Conservation (phyloP, 1,284 basidiomycete genomes). For the Salmacisia buchloeana region DNA sequence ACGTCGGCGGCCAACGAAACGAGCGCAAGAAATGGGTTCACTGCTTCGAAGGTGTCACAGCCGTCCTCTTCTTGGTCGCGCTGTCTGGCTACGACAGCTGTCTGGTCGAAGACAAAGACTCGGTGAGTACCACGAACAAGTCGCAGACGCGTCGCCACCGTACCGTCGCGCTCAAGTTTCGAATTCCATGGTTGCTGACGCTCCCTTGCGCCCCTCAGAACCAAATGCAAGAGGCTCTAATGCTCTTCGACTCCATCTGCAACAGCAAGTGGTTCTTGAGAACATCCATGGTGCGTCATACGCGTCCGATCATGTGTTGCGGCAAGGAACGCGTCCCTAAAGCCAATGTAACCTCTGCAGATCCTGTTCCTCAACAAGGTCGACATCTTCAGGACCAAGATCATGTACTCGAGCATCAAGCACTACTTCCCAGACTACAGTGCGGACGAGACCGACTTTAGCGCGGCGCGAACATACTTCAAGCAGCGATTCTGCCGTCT, state of each 20-base stretch:
- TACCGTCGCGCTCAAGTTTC: conserved; percentile 3
- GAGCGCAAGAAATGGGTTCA: conserved; percentile 68
- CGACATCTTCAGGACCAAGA: conserved; percentile 79
- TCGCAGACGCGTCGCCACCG: no score
- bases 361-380: conserved; percentile 62
- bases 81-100: conserved; percentile 86
- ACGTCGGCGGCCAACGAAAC: conserved; percentile 83
- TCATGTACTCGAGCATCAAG: conserved; percentile 72
- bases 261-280: conserved; percentile 90
- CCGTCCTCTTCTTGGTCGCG: conserved; percentile 78
- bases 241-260: conserved; percentile 92
- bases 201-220: conserved; percentile 57
- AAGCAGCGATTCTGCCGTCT: conserved; percentile 74
- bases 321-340: no score
- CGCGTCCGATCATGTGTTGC: conserved; percentile 6
- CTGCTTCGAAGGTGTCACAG: conserved; percentile 59
- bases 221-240: conserved; percentile 93
- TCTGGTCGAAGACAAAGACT: conserved; percentile 84
- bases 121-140: conserved; percentile 59
- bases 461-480: conserved; percentile 81
- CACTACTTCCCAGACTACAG: conserved; percentile 59
- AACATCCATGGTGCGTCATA: conserved; percentile 73
- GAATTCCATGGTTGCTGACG: not conserved
- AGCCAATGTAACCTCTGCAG: conserved; percentile 52
- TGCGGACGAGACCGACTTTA: conserved; percentile 58